These are phyloP conservation scores for Trichoderma asperelloides DNA, from an alignment of 495 filamentous ascomycete species.

Conservation along the genomic window DNA sequence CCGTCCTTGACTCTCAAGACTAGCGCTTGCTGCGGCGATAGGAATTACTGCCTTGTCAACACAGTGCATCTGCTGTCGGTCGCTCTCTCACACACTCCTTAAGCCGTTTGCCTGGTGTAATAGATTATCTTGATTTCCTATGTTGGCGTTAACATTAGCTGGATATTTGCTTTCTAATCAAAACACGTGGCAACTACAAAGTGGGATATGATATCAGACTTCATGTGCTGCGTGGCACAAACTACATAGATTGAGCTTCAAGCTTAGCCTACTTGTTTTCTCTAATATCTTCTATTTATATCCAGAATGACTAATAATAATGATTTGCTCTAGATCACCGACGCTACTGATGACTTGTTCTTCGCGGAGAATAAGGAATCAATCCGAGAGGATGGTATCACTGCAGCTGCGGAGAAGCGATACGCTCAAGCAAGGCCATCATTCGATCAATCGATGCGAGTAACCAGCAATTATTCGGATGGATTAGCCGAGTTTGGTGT, in stretches of 20 bases:
- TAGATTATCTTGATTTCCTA: background rate
- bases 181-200: background rate
- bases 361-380: background rate
- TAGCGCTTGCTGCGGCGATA: background rate
- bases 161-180: background rate
- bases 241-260: background rate
- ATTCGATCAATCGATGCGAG: background rate
- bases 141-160: background rate
- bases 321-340: constrained; percentile 7
- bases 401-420: background rate
- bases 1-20: background rate
- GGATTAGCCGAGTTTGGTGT: background rate
- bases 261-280: background rate
- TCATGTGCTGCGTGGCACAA: background rate
- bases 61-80: background rate
- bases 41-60: background rate
- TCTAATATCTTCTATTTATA: background rate
- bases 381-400: background rate
- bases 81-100: background rate
- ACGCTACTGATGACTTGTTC: constrained; percentile 7
- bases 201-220: background rate
- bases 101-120: background rate
- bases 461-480: background rate
- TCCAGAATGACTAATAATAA: constrained; percentile 7
- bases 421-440: background rate